Evolutionary conservation across 345 rosid species (phyloP).

Genomic region (Acer campestre): DNA sequence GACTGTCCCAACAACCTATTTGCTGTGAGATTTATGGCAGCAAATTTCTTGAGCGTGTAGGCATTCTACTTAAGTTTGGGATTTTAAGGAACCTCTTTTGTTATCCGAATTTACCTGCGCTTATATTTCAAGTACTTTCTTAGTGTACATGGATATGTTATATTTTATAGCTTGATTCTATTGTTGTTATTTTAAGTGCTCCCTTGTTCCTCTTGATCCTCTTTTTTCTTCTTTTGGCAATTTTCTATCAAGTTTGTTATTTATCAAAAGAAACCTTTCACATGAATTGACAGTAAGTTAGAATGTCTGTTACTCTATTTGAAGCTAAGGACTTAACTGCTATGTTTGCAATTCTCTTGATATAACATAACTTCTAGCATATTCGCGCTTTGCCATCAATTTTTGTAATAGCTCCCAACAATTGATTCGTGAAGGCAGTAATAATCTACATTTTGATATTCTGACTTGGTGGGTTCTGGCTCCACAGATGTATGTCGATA

Average conservation of each 20-base stretch:
- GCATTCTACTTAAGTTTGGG: background rate
- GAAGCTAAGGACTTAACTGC: background rate
- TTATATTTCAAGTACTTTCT: background rate
- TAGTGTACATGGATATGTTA: background rate
- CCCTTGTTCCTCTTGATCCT: background rate
- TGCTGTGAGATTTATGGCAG: background rate
- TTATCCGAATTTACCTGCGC: background rate
- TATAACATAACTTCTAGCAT: background rate
- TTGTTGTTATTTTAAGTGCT: background rate
- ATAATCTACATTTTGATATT: background rate
- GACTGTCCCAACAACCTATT: background rate
- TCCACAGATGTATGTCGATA: background rate
- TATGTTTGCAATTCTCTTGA: background rate
- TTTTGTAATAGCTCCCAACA: background rate
- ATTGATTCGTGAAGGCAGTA: background rate
- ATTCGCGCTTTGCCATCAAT: background rate
- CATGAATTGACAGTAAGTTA: background rate
- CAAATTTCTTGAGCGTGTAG: background rate
- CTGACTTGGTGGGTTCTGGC: background rate
- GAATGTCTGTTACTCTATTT: background rate
- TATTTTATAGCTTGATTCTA: background rate
- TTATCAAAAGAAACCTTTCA: no score
- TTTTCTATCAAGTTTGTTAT: no score
- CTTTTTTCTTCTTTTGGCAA: background rate
- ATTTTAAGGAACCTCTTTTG: background rate